These are phyloP conservation scores for Metroxylon sagu DNA, from an alignment of 176 grass and related monocot species.

Conservation along the genomic window DNA sequence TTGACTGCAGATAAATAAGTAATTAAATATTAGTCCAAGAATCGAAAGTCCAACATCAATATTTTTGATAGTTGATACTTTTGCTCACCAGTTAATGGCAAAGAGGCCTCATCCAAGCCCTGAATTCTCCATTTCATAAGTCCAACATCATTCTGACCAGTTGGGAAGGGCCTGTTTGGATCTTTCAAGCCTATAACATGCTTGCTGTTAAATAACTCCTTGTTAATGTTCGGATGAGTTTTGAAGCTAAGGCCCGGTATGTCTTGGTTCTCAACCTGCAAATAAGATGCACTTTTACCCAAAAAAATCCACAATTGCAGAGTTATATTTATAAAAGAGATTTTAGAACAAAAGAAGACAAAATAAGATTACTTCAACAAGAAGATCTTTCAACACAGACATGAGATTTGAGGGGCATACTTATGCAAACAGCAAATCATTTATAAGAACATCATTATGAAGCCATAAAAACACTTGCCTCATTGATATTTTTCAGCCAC, in stretches of 20 bases:
- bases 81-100: slow-evolving; percentile 60
- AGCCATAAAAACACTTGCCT: too few species aligned
- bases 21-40: neutral
- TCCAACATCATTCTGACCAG: slow-evolving; percentile 75
- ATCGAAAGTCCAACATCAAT: too few species aligned
- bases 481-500: too few species aligned
- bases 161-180: slow-evolving; percentile 69
- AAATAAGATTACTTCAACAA: too few species aligned
- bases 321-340: neutral
- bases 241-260: slow-evolving; percentile 77
- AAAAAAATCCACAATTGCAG: slow-evolving; percentile 1
- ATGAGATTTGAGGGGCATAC: too few species aligned
- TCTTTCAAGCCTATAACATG: slow-evolving; percentile 69
- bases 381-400: too few species aligned
- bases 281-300: neutral
- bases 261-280: slow-evolving; percentile 73
- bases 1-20: slow-evolving; percentile 44
- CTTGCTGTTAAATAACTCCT: slow-evolving; percentile 66
- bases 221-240: slow-evolving; percentile 76
- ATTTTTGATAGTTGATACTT: neutral
- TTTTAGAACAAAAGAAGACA: too few species aligned
- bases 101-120: slow-evolving; percentile 63
- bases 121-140: slow-evolving; percentile 87
- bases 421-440: too few species aligned
- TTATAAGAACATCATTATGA: too few species aligned